A percentile compares a stretch with the other conserved stretches of the same genome.
Conservation (phyloP, 371 early-diverging fungal genomes). For the Cokeromyces recurvatus region DNA sequence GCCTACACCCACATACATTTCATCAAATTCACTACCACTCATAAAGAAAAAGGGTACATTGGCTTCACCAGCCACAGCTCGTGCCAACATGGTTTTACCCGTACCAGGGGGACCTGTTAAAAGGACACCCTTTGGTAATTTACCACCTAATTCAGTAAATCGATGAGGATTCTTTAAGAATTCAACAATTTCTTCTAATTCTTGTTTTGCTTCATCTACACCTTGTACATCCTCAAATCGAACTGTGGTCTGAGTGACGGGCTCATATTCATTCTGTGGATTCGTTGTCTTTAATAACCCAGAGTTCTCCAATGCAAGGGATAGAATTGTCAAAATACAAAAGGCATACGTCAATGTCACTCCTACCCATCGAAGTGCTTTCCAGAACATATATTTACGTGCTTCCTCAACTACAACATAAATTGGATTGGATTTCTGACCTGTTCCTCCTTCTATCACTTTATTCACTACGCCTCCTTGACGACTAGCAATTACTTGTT, state of each 20-base stretch:
- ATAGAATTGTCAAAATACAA: slow-evolving; percentile 69
- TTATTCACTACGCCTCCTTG: slow-evolving; percentile 18
- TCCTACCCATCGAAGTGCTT: slow-evolving; percentile 67
- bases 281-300: slow-evolving; percentile 65
- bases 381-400: slow-evolving; percentile 65
- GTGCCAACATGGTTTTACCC: slow-evolving; percentile 90
- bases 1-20: slow-evolving; percentile 99
- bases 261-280: slow-evolving; percentile 66
- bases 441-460: slow-evolving; percentile 21
- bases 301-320: slow-evolving; percentile 73
- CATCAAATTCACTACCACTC: slow-evolving; percentile 97
- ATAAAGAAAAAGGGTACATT: slow-evolving; percentile 96
- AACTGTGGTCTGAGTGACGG: slow-evolving; percentile 62
- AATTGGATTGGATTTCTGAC: slow-evolving; percentile 48
- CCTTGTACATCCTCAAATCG: slow-evolving; percentile 95
- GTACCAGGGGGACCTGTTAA: slow-evolving; percentile 99
- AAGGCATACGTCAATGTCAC: slow-evolving; percentile 75
- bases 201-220: slow-evolving; percentile 96
- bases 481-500: slow-evolving; percentile 31
- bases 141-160: slow-evolving; percentile 91
- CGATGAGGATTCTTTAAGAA: slow-evolving; percentile 89
- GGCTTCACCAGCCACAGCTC: slow-evolving; percentile 92
- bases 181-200: slow-evolving; percentile 92
- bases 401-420: slow-evolving; percentile 63
- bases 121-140: slow-evolving; percentile 95